Percentiles rank a stretch among this genome's conserved stretches.
phyloP scores from a whole-genome alignment of 1,139 yeast species.

The Candida smagusa region DNA sequence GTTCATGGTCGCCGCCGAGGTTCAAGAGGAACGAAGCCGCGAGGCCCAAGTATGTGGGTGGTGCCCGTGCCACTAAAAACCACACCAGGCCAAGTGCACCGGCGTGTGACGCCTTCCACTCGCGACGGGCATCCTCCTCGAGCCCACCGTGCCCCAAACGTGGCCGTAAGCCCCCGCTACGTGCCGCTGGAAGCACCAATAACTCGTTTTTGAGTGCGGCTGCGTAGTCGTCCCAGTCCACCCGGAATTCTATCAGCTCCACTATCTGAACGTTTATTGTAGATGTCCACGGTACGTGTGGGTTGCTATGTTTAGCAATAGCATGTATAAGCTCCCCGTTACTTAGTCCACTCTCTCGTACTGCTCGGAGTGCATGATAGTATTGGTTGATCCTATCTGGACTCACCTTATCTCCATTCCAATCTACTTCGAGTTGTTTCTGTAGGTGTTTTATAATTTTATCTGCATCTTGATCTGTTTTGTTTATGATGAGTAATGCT shows the following conservation, averaged over 20 bases:
- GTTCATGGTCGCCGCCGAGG: constrained; percentile 49
- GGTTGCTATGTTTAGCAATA: constrained; percentile 24
- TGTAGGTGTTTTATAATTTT: no score
- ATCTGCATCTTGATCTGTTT: no score
- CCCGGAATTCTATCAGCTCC: constrained; percentile 7
- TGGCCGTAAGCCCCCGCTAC: constrained; percentile 24
- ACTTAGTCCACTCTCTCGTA: no score
- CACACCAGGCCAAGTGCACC: constrained; percentile 25
- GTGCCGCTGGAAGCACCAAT: constrained; percentile 4
- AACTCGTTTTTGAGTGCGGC: constrained; percentile 3
- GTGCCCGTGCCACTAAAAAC: constrained; percentile 18
- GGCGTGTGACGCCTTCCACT: constrained; percentile 31
- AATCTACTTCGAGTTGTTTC: no score
- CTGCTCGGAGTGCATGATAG: no score
- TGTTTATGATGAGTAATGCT: no score
- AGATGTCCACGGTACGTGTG: constrained; percentile 30
- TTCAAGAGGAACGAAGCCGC: constrained; percentile 49
- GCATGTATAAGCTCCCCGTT: no score
- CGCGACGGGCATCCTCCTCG: constrained; percentile 22
- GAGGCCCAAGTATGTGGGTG: no score
- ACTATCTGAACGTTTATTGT: constrained; percentile 14
- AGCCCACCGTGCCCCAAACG: constrained; percentile 25
- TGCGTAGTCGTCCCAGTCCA: constrained; percentile 7
- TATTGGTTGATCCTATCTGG: no score
- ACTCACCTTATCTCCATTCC: no score